Conservation (phyloP, 169 alveolate genomes). For the Plasmodium fragile region DNA sequence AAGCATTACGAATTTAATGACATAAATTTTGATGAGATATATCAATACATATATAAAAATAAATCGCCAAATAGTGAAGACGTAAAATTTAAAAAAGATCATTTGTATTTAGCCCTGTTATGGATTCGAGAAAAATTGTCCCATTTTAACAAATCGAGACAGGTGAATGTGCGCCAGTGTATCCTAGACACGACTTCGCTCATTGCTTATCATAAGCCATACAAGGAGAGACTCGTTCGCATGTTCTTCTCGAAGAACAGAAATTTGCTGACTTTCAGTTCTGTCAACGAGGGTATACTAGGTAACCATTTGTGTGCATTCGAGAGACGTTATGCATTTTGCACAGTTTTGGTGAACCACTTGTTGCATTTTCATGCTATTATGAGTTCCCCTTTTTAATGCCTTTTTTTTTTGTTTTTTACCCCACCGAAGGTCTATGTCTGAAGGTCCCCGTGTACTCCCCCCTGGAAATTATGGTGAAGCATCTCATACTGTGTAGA, state of each 20-base stretch:
- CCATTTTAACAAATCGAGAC: conserved; percentile 28
- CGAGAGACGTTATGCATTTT: neutral
- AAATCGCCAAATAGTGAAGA: neutral
- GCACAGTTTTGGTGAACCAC: neutral
- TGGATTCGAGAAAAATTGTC: conserved; percentile 75
- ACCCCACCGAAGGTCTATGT: conserved; percentile 30
- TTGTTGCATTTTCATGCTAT: neutral
- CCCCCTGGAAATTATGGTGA: conserved; percentile 74
- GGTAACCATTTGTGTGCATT: conserved; percentile 24
- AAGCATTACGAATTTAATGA: conserved; percentile 70
- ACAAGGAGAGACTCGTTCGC: conserved; percentile 73
- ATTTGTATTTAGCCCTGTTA: conserved; percentile 69
- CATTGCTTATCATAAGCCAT: conserved; percentile 74
- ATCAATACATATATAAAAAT: conserved; percentile 64
- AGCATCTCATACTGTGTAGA: conserved; percentile 64
- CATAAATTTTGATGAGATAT: conserved; percentile 65
- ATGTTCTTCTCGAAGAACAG: conserved; percentile 72
- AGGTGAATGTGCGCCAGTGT: conserved; percentile 45
- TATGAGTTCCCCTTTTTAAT: neutral
- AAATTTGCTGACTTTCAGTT: conserved; percentile 48
- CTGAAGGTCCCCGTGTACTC: conserved; percentile 69
- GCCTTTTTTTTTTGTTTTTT: neutral
- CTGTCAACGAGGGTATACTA: conserved; percentile 63
- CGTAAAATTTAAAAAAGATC: conserved; percentile 63
- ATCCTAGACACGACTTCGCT: conserved; percentile 63